Evolutionary conservation across 2,329 filamentous ascomycete genomes (phyloP), one percentile per base, ranked within the genome.

Genomic region (Atkinsonella texensis): DNA sequence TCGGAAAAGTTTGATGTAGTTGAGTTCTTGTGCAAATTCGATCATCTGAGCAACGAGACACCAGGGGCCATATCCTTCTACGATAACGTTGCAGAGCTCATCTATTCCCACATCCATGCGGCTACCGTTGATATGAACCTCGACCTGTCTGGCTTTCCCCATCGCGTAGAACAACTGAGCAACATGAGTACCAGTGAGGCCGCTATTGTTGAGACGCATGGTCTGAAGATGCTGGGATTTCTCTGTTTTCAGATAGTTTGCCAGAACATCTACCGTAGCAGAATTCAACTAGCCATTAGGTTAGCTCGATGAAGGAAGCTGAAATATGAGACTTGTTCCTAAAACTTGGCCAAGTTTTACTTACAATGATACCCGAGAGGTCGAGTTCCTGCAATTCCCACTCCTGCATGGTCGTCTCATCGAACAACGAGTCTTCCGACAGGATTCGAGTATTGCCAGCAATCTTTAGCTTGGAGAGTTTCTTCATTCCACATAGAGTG

Each of bases 1-100:
- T 15, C 63, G 65, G 53, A 80, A 62, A 4, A 81, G 68, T 50
- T 69, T 70, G 51, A 76, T 68, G 56, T 76, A 81, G 58, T 70
- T 77, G 10, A 61, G 60, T 58, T 80, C 77, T 40, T 72, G 63
- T 18, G 68, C 65, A 56, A 80, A 79, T 54, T 80, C 75, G n/a
- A 79, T 66, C 76, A 80, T 79, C 55, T 79, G 74, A 54, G 79
- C 62, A 55, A 75, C 74, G 20, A 80, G 63, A 23, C 70, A 72
- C 54, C 68, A 72, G 0, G 76, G 76, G 1, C 74, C 74, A 54
- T 71, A 70, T 13, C 72, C 72, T 49, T 66, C 63, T 0, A 68
- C 64, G 28, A 81, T 70, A 8, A 74, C 71, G 18, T 68, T 65
- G 20, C 73, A 74, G 51, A 80, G 63, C 49, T 75, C 69, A 17